Evolutionary conservation across 148 eudicot species (phyloP).

Genomic region (Fagopyrum homotropicum): DNA sequence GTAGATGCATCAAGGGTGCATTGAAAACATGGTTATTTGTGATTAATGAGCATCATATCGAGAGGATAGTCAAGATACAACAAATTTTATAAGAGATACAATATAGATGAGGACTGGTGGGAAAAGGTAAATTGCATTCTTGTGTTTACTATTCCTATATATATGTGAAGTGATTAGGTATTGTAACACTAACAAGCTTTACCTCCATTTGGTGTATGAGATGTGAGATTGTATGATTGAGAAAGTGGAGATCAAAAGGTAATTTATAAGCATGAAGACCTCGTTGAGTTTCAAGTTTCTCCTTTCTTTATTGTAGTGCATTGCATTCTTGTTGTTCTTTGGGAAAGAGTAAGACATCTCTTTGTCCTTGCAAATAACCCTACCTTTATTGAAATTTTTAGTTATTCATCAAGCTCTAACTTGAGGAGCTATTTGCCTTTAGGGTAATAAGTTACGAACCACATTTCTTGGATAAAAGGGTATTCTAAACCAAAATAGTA

Average conservation of each 20-base stretch:
- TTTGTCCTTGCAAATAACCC: not conserved
- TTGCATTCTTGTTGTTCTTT: conserved; percentile 9
- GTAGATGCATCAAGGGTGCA: conserved; percentile 14
- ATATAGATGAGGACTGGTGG: conserved; percentile 22
- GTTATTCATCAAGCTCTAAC: too few species aligned
- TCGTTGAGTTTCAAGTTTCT: not conserved
- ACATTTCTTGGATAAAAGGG: too few species aligned
- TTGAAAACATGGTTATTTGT: conserved; percentile 20
- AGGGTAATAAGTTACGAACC: too few species aligned
- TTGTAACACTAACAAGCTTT: conserved; percentile 14
- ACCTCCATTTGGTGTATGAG: conserved; percentile 22
- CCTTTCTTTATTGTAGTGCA: conserved; percentile 16
- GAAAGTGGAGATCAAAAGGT: not conserved
- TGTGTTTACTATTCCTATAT: not conserved
- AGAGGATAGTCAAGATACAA: conserved; percentile 16
- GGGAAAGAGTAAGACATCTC: conserved; percentile 20
- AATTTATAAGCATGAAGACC: conserved; percentile 1
- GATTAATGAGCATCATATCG: conserved; percentile 17
- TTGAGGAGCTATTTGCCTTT: too few species aligned
- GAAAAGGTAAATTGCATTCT: conserved; percentile 17
- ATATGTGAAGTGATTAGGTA: conserved; percentile 11
- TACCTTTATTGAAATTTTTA: too few species aligned
- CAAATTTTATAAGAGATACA: conserved; percentile 13
- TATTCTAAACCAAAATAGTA: too few species aligned
- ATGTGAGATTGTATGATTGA: conserved; percentile 19